These are phyloP conservation scores for Aspergillus pseudoterreus DNA, from an alignment of 2,329 filamentous ascomycete species.

Conservation along the genomic window DNA sequence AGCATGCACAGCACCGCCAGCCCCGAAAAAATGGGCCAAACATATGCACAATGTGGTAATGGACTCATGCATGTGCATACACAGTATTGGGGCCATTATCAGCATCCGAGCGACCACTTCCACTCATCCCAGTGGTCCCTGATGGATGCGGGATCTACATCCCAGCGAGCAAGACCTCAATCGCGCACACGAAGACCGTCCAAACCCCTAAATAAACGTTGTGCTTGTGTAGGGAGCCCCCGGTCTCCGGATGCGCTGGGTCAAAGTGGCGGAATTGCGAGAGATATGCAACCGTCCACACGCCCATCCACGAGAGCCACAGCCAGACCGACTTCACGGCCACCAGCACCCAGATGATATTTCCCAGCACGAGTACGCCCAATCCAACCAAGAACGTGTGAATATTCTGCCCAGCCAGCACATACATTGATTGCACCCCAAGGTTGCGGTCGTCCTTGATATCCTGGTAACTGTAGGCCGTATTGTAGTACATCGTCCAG, in stretches of 20 bases:
- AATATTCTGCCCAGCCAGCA: constrained; percentile 7
- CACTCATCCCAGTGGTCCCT: no score
- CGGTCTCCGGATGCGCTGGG: constrained; percentile 4
- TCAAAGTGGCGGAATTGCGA: constrained; percentile 5
- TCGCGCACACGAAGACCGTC: constrained; percentile 4
- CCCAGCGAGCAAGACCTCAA: background rate
- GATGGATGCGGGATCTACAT: no score
- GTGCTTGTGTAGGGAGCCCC: constrained; percentile 2
- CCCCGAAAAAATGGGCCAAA: no score
- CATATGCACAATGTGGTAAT: no score
- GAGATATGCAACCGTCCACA: constrained; percentile 3
- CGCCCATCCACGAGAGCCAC: constrained; percentile 10
- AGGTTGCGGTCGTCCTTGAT: constrained; percentile 8
- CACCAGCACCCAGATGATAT: background rate
- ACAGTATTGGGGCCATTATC: no score
- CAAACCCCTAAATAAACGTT: constrained; percentile 7
- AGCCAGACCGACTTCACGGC: constrained; percentile 3
- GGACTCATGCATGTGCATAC: no score
- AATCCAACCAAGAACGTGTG: constrained; percentile 6
- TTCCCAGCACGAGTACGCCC: background rate
- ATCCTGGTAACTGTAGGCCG: constrained; percentile 14
- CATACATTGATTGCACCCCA: constrained; percentile 9
- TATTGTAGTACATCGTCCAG: constrained; percentile 12
- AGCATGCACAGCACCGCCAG: no score
- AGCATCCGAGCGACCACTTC: no score